Percentiles rank a stretch among this genome's conserved stretches.
phyloP scores from a whole-genome alignment of 345 rosid species.

The Salix purpurea region DNA sequence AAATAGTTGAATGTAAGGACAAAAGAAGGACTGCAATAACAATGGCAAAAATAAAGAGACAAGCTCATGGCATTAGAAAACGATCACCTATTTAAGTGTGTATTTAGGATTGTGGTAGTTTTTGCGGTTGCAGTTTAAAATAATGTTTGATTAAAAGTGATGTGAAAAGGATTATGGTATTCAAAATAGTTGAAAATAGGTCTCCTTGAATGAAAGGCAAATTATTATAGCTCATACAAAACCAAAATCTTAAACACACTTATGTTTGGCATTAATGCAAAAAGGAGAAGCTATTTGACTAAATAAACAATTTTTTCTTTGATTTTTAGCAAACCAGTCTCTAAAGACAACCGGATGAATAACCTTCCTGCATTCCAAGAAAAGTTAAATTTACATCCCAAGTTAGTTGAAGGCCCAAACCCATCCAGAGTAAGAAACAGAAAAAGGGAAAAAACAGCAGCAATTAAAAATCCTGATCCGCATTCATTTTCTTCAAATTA shows the following conservation, averaged over 20 bases:
- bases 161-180: too few species aligned
- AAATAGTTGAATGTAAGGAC: background rate
- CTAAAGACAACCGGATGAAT: background rate
- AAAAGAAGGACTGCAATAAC: background rate
- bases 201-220: too few species aligned
- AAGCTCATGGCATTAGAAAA: background rate
- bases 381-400: background rate
- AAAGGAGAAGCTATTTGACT: too few species aligned
- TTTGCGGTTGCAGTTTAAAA: too few species aligned
- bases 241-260: too few species aligned
- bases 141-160: too few species aligned
- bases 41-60: background rate
- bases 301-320: too few species aligned
- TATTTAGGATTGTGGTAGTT: too few species aligned
- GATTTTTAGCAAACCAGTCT: too few species aligned
- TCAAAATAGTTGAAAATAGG: too few species aligned
- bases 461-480: background rate
- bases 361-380: background rate
- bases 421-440: background rate
- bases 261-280: too few species aligned
- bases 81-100: background rate
- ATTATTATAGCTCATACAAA: too few species aligned
- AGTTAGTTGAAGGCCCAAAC: background rate
- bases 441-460: background rate
- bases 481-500: background rate